These are phyloP conservation scores for Symbiodinium natans DNA, from an alignment of 73 alveolate species.

Conservation along the genomic window DNA sequence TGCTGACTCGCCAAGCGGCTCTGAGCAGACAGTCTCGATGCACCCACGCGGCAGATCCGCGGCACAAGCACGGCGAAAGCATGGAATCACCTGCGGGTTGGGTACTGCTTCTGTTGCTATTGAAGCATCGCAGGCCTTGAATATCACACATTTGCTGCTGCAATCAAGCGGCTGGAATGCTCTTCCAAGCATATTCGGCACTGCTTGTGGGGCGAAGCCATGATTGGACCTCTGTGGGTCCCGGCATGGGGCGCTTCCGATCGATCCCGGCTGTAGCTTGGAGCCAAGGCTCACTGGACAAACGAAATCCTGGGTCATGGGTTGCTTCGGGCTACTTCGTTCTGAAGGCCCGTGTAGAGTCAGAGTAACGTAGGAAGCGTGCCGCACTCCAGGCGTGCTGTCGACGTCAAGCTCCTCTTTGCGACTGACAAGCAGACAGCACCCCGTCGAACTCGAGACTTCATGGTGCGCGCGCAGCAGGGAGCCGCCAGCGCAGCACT, in stretches of 20 bases:
- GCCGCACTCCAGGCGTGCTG: too few species aligned
- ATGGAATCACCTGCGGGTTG: not conserved
- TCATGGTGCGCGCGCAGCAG: not conserved
- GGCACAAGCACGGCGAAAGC: not conserved
- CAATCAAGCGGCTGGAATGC: not conserved
- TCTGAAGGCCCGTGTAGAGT: too few species aligned
- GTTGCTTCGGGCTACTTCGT: too few species aligned
- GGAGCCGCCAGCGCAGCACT: not conserved
- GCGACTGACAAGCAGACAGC: not conserved
- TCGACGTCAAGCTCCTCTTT: not conserved
- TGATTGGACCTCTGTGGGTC: not conserved
- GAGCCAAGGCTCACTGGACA: too few species aligned
- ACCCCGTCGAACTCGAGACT: not conserved
- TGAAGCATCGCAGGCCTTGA: too few species aligned
- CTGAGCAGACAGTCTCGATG: constrained; percentile 1
- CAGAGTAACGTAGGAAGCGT: too few species aligned
- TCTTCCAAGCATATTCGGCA: not conserved
- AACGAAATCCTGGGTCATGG: too few species aligned
- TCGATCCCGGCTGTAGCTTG: too few species aligned
- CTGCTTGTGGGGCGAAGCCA: not conserved
- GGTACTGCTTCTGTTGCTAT: too few species aligned
- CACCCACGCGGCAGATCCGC: constrained; percentile 9
- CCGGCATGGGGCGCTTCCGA: too few species aligned
- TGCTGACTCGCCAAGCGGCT: not conserved
- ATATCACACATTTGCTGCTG: too few species aligned